These are phyloP conservation scores for Leccinum fuscescens DNA, from an alignment of 1,284 basidiomycete species.

Conservation along the genomic window DNA sequence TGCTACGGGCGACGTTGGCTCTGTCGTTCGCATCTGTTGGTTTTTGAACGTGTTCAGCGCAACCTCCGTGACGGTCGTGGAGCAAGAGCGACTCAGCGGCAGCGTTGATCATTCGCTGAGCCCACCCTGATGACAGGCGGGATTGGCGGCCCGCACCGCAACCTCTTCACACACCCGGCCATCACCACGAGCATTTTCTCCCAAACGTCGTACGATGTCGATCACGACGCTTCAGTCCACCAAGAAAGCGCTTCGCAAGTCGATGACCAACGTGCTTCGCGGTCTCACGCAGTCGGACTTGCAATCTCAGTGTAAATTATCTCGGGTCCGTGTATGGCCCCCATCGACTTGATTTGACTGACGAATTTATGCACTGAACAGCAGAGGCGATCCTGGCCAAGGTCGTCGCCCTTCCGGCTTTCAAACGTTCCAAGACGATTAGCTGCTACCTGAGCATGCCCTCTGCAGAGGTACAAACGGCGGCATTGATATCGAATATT, in stretches of 20 bases:
- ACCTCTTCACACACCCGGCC: too few relatives aligned
- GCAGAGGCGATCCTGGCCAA: slow-evolving; percentile 52
- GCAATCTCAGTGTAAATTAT: slow-evolving; percentile 57
- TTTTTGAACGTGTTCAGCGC: slow-evolving; percentile 16
- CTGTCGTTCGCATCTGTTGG: slow-evolving; percentile 8
- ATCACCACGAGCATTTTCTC: neutral
- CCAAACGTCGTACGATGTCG: slow-evolving; percentile 26
- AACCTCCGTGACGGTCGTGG: slow-evolving; percentile 20
- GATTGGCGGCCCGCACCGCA: too few relatives aligned
- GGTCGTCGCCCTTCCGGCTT: slow-evolving; percentile 50
- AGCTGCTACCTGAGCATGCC: slow-evolving; percentile 83
- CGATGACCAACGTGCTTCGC: slow-evolving; percentile 44
- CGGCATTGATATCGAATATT: slow-evolving; percentile 35
- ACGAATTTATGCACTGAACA: slow-evolving; percentile 27
- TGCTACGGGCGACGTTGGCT: slow-evolving; percentile 50
- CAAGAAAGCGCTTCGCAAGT: slow-evolving; percentile 58
- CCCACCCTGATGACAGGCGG: neutral
- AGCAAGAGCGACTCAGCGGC: slow-evolving; percentile 9
- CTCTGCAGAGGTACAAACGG: slow-evolving; percentile 63
- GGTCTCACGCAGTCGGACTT: slow-evolving; percentile 44
- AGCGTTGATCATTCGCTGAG: neutral
- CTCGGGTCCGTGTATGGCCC: neutral
- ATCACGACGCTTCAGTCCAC: slow-evolving; percentile 27
- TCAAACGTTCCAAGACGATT: slow-evolving; percentile 47
- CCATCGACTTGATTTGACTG: slow-evolving; percentile 1